Conservation (phyloP, 2,329 filamentous ascomycete species). For the Xylariaceae sp. region DNA sequence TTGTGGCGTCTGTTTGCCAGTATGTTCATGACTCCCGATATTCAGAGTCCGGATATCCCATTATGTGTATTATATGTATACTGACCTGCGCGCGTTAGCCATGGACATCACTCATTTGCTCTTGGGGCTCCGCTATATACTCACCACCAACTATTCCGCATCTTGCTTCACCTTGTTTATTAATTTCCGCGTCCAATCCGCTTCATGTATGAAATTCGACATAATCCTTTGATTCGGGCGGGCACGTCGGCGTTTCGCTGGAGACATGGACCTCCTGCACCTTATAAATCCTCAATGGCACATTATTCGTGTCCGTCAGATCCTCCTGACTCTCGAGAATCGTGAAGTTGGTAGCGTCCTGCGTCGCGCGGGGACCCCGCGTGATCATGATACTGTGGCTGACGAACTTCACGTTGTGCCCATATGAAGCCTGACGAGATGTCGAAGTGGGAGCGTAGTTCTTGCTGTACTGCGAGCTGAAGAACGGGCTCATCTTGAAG, state of each 20-base stretch:
- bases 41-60: too few relatives aligned
- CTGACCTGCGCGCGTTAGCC: too few relatives aligned
- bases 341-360: conserved; percentile 20
- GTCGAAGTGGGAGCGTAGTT: background rate
- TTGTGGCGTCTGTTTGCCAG: too few relatives aligned
- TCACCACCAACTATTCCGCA: too few relatives aligned
- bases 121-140: too few relatives aligned
- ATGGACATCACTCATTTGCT: too few relatives aligned
- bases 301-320: conserved; percentile 30
- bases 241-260: conserved; percentile 1
- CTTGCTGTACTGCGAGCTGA: conserved; percentile 22
- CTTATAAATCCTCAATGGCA: conserved; percentile 37
- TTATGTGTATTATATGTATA: too few relatives aligned
- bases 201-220: background rate
- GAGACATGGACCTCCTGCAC: conserved; percentile 33
- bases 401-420: conserved; percentile 14
- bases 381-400: conserved; percentile 16
- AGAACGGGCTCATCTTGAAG: conserved; percentile 35
- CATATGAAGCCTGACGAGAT: conserved; percentile 2
- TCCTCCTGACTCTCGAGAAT: conserved; percentile 36
- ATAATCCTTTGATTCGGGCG: background rate
- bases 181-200: background rate
- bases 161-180: background rate
- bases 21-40: too few relatives aligned
- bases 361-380: conserved; percentile 1